A percentile compares a stretch with the other conserved stretches of the same genome.
Evolutionary conservation across 306 rosid species (phyloP).

Genomic region (Malus domestica): ASM211411v1 NC_041796.1:2739001-2739500

Average conservation of each 20-base stretch:
- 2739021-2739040: slow-evolving; percentile 16
- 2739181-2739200: slow-evolving; percentile 71
- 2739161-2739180: slow-evolving; percentile 37
- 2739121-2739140: slow-evolving; percentile 22
- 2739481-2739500: slow-evolving; percentile 64
- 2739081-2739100: slow-evolving; percentile 45
- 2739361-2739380: slow-evolving; percentile 44
- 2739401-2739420: slow-evolving; percentile 58
- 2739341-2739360: slow-evolving; percentile 33
- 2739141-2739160: slow-evolving; percentile 9
- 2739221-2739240: slow-evolving; percentile 79
- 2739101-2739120: slow-evolving; percentile 41
- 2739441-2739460: slow-evolving; percentile 98
- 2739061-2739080: slow-evolving; percentile 24
- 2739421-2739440: slow-evolving; percentile 91
- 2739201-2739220: slow-evolving; percentile 78
- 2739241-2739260: slow-evolving; percentile 80
- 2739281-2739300: slow-evolving; percentile 92
- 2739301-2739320: slow-evolving; percentile 91
- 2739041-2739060: slow-evolving; percentile 22
- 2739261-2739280: slow-evolving; percentile 96
- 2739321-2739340: slow-evolving; percentile 67
- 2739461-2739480: slow-evolving; percentile 88
- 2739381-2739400: slow-evolving; percentile 46
- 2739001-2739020: slow-evolving; percentile 6